These are phyloP conservation scores for Ambrosia trifida DNA, from an alignment of 129 eudicot genomes.

Conservation along the genomic window DNA sequence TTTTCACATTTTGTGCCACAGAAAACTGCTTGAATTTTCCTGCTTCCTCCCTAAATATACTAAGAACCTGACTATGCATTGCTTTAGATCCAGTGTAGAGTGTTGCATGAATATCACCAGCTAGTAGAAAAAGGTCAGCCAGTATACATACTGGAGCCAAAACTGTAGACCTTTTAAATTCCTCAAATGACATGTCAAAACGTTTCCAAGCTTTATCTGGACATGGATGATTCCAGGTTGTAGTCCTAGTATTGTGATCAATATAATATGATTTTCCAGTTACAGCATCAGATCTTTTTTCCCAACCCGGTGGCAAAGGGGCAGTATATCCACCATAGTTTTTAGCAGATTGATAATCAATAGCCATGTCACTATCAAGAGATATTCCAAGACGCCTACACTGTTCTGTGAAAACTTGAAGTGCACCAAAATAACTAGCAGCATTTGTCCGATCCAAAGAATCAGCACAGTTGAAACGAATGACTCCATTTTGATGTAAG, in stretches of 20 bases:
- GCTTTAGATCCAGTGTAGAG: constrained; percentile 97
- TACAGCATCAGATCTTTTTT: constrained; percentile 88
- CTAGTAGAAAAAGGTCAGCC: constrained; percentile 78
- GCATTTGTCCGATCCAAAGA: constrained; percentile 98
- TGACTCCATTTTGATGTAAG: constrained; percentile 87
- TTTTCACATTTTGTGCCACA: constrained; percentile 95
- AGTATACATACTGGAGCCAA: constrained; percentile 73
- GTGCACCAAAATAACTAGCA: constrained; percentile 95
- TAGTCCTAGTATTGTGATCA: constrained; percentile 96
- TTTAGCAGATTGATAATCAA: constrained; percentile 63
- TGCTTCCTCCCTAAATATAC: constrained; percentile 88
- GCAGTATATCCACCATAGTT: constrained; percentile 76
- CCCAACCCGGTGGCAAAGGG: constrained; percentile 98
- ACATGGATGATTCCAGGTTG: constrained; percentile 99
- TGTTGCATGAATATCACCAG: constrained; percentile 98
- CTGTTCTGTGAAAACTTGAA: constrained; percentile 95
- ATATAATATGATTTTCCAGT: constrained; percentile 89
- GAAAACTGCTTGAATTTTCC: constrained; percentile 95
- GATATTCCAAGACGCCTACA: constrained; percentile 93
- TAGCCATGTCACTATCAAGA: constrained; percentile 84
- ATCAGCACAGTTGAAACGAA: constrained; percentile 97
- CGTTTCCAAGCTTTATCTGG: constrained; percentile 99
- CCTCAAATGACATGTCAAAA: constrained; percentile 96
- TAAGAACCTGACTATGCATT: constrained; percentile 97
- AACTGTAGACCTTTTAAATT: constrained; percentile 87